A percentile compares a stretch with the other conserved stretches of the same genome.
Evolutionary conservation across 2,329 filamentous ascomycete species (phyloP).

Genomic region (Pseudodiploospora longispora): DNA sequence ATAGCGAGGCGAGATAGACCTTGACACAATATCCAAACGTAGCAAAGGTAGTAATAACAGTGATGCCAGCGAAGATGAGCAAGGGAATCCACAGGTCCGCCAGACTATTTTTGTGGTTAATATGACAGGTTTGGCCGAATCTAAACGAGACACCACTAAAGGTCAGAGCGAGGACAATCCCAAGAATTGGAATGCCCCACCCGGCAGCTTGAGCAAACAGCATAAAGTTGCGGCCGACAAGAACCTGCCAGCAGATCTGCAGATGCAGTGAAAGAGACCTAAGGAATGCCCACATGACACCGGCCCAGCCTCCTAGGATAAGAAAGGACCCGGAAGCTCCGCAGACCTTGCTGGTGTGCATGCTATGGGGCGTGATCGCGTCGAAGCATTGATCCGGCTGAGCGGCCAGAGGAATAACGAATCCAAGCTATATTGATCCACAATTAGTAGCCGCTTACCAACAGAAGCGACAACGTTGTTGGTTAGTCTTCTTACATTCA

Average conservation of each 20-base stretch:
- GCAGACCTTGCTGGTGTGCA: constrained; percentile 74
- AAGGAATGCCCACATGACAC: constrained; percentile 84
- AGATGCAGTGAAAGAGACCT: constrained; percentile 87
- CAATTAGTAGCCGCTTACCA: constrained; percentile 11
- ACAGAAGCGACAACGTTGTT: no score
- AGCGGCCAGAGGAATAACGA: constrained; percentile 77
- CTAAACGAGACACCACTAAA: constrained; percentile 91
- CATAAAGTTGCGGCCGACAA: constrained; percentile 85
- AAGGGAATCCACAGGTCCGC: constrained; percentile 86
- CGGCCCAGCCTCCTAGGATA: constrained; percentile 76
- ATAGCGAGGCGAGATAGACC: constrained; percentile 79
- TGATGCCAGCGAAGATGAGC: constrained; percentile 66
- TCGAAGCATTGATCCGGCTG: constrained; percentile 79
- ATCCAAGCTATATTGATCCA: constrained; percentile 56
- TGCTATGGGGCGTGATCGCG: constrained; percentile 85
- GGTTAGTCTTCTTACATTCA: constrained; percentile 56
- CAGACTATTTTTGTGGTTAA: constrained; percentile 81
- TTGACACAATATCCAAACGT: constrained; percentile 93
- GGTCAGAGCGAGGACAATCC: constrained; percentile 67
- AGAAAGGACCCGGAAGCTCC: constrained; percentile 83
- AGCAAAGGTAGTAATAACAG: constrained; percentile 71
- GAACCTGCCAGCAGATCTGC: constrained; percentile 95
- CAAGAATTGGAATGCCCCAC: constrained; percentile 74
- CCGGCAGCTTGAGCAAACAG: constrained; percentile 71
- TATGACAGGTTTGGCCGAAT: constrained; percentile 86